Base-by-base conservation (phyloP, 495 filamentous ascomycete species). In the Trichocladium antarcticum region DNA sequence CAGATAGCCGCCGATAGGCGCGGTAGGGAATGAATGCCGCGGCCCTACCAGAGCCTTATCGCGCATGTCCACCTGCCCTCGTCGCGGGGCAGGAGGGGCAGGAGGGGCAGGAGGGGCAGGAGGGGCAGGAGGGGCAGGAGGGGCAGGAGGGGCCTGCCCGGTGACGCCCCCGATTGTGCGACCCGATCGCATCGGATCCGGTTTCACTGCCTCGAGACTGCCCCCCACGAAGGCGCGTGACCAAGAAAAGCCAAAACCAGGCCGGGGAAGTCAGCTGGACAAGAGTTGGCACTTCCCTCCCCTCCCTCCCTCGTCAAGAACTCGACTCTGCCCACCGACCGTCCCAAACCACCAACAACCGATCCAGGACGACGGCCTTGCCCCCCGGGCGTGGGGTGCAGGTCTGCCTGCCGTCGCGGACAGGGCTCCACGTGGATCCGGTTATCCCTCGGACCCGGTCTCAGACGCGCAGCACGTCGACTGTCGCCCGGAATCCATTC, bases 1-100 rank as follows among this genome's bases (percentile, higher is more conserved):
- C 9, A 38, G 43, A 42, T 56, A 63, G 48, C 60, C 60, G 60
- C 14, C 6, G 37, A 17, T 61, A 64, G 41, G 53, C 61, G 61
- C 29, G 41, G 21, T 45, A 49, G 24, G 12, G 6, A 37, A 24
- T 44, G 28, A 16, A 47, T 24, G 32, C 21, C 36, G 47, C 36
- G 3, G 28, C 1, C 52, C 56, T 49, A 58, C 50, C 45, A 49
- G 17, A 24, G 10, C 15, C 38, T 36, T 47, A 49, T 52, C 49
- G 36, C 51, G 34, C 3, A n/a, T 34, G 37, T 31, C 50, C 20
- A 21, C 20, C 29, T 22, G 31, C 20, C 22, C 6, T 19, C 19
- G 19, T n/a, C n/a, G n/a, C n/a, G 31, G 16, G 28, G 14, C 27
- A 20, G 5, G 6, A 5, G 2, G 37, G 37, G 37, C 9, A 40